Conservation (phyloP, 2,329 filamentous ascomycete genomes). For the Colletotrichum tamarilloi region DNA sequence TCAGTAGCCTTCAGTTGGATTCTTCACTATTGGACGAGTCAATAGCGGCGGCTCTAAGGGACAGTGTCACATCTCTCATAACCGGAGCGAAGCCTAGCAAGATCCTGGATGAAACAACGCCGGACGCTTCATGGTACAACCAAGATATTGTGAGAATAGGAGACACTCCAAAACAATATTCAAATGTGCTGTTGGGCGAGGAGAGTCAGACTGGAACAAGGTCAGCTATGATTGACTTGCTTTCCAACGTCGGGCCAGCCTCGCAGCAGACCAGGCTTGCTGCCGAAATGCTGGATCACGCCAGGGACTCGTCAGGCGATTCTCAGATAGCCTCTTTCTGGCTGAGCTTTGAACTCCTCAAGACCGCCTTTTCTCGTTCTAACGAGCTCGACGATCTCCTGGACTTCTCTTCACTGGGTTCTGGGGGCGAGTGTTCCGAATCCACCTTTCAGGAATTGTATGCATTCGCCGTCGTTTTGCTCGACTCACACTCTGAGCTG, state of each 20-base stretch:
- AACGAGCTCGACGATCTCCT: constrained; percentile 75
- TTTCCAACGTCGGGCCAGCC: constrained; percentile 65
- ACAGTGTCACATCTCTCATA: constrained; percentile 71
- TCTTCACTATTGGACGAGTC: constrained; percentile 75
- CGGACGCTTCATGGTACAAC: constrained; percentile 43
- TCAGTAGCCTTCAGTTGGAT: constrained; percentile 71
- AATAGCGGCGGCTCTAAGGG: constrained; percentile 76
- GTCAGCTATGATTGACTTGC: constrained; percentile 66
- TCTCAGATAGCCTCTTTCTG: constrained; percentile 79
- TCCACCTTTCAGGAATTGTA: constrained; percentile 73
- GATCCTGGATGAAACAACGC: constrained; percentile 45
- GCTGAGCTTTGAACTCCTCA: constrained; percentile 80
- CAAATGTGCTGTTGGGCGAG: constrained; percentile 70
- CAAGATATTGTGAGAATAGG: constrained; percentile 41
- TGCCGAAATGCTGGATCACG: constrained; percentile 71
- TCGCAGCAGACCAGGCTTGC: constrained; percentile 71
- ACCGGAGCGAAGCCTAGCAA: constrained; percentile 45
- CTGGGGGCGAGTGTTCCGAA: constrained; percentile 55
- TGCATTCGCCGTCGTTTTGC: constrained; percentile 71
- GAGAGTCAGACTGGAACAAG: constrained; percentile 75
- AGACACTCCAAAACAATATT: constrained; percentile 55
- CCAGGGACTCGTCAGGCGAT: constrained; percentile 67
- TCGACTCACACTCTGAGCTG: constrained; percentile 65
- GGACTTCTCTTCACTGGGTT: constrained; percentile 58
- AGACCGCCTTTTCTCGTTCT: constrained; percentile 62